Evolutionary conservation across 768 basidiomycete genomes (phyloP).

Genomic region (Collybiopsis confluens): DNA sequence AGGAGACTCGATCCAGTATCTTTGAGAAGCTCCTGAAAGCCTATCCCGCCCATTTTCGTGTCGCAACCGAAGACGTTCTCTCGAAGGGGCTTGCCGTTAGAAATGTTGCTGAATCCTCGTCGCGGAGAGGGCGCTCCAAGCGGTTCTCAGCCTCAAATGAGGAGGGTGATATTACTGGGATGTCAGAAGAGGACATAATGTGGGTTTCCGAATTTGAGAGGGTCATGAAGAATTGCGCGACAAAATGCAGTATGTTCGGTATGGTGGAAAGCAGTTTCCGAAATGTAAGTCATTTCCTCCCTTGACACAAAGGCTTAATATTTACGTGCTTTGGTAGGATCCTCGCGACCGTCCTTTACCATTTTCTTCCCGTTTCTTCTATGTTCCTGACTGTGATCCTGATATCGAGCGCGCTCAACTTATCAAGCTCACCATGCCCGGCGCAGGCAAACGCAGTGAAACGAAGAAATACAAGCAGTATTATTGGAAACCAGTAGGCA

Average conservation of each 20-base stretch:
- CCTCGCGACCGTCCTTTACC: slow-evolving; percentile 37
- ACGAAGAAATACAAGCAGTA: slow-evolving; percentile 87
- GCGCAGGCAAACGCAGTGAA: slow-evolving; percentile 66
- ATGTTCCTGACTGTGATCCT: slow-evolving; percentile 66
- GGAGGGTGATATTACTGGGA: slow-evolving; percentile 2
- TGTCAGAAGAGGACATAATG: slow-evolving; percentile 4
- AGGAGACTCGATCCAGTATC: slow-evolving; percentile 46
- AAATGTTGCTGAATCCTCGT: neutral
- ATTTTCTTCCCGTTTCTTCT: slow-evolving; percentile 70
- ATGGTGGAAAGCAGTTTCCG: slow-evolving; percentile 60
- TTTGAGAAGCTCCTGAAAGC: slow-evolving; percentile 36
- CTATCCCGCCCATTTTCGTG: slow-evolving; percentile 44
- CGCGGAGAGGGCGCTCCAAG: neutral
- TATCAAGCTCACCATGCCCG: slow-evolving; percentile 70
- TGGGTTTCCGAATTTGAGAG: slow-evolving; percentile 29
- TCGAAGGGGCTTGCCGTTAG: neutral
- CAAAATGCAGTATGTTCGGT: slow-evolving; percentile 61
- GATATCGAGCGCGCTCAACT: slow-evolving; percentile 68
- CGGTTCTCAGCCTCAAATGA: neutral
- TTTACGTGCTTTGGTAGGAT: slow-evolving; percentile 34
- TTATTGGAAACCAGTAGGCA: slow-evolving; percentile 72
- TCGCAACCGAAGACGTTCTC: slow-evolving; percentile 12
- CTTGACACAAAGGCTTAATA: neutral
- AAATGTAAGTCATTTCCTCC: slow-evolving; percentile 35
- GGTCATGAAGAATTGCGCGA: slow-evolving; percentile 42